Evolutionary conservation across 495 filamentous ascomycete genomes (phyloP), one percentile per base, ranked within the genome.

Genomic region (Filosporella fistucella): DNA sequence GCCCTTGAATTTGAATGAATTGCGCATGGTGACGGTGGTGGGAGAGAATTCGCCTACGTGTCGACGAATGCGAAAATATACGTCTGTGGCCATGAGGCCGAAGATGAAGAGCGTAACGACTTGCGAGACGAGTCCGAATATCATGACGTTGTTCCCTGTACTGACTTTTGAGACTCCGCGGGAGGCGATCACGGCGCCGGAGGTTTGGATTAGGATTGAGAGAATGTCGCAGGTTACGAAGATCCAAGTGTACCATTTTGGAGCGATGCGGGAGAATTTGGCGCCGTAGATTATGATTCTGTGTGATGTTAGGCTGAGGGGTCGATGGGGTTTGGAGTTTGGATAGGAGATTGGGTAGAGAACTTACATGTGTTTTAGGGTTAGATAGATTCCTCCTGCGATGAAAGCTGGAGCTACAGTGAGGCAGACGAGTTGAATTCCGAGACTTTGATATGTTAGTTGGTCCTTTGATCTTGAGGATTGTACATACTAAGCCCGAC

Each of bases 381-480:
- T 84, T 11, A 85, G 63, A 51, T 61, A 67, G 14, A 53, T 26
- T 12, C 72, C 76, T 4, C 76, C 81, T 14, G 76, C 67, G 30
- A 85, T 54, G 60, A 85, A 82, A 45, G 76, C 76, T 2, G 82
- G 82, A 8, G 63, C 80, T 40, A 85, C 71, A 21, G 79, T 84
- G 9, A 85, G 63, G 49, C 61, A 66, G 60, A 77, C 73, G 50
- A 82, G 74, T 61, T 80, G 72, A n/a, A 74, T 69, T 35, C 70
- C 45, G 55, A 74, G 70, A 52, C 60, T 59, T 40, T 35, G 13
- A 35, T 12, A 14, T 16, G n/a, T 7, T 12, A 12, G 4, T 35
- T 4, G 13, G 13, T 7, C 4, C 6, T 35, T 6, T 16, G 13
- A 6, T 12, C 13, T 62, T 59, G 47, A 57, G 61, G 60, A 67